Evolutionary conservation across 2,329 filamentous ascomycete genomes (phyloP), one percentile per base, ranked within the genome.

Genomic region (Trichoderma aggressivum): DNA sequence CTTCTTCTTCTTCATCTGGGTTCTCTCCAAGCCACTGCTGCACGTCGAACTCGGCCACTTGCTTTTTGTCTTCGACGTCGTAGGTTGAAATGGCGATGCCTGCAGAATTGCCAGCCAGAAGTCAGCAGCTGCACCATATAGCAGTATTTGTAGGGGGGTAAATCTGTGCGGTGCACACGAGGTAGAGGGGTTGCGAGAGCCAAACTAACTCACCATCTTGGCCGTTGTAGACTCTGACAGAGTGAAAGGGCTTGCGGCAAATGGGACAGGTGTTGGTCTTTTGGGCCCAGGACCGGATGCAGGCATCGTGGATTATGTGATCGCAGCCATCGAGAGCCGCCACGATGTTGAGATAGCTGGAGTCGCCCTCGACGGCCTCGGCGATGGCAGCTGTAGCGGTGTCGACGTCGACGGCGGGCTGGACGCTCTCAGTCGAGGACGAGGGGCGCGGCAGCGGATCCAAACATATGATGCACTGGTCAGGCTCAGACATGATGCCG

Each of bases 221-320:
- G 75, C 87, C 89, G 78, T 92, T 89, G 81, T 92, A 92, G 73
- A 99, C 90, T 79, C 96, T 90, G 75, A 99, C 94, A 76, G 91
- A 84, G 82, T 98, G 95, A 84, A 99, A 98, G 74, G 88, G 90
- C 77, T 93, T 92, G 75, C 96, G 92, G 83, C 96, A 99, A 81
- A 99, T 97, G 59, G 96, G 96, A 81, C 96, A 99, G 80, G 94
- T 98, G 82, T 98, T 99, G 74, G 96, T 95, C 81, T 97, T 92
- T 82, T 97, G 93, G 59, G 95, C 94, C 96, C 96, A 99, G 76
- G 94, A 93, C 76, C 92, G 92, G 75, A 99, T 87, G 81, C 96
- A 99, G 66, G 92, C 90, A 83, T 99, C 91, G 83, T 99, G 96
- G 76, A 99, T 86, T 76, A 94, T 88, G 85, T 99, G 97, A 71